Percentiles rank a stretch among this genome's conserved stretches.
These are phyloP conservation scores for Lathyrus tuberosus DNA, from an alignment of 306 rosid genomes.

Conservation along the genomic window DNA sequence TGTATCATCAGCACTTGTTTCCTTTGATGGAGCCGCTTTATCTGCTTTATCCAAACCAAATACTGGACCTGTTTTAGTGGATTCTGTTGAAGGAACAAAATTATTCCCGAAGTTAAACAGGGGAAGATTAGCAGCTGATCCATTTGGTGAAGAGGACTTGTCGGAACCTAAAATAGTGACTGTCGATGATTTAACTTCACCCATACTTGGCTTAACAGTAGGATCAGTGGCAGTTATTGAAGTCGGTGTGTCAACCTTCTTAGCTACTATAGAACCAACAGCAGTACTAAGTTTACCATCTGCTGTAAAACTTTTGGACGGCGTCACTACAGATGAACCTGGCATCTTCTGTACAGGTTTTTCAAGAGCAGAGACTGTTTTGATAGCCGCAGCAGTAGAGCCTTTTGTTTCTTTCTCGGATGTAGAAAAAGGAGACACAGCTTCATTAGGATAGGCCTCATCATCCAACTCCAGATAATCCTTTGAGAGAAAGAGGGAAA, in stretches of 20 bases:
- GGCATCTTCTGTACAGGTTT: constrained; percentile 36
- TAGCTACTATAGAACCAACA: constrained; percentile 44
- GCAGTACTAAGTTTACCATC: constrained; percentile 40
- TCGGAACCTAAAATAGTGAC: constrained; percentile 46
- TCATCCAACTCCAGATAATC: constrained; percentile 83
- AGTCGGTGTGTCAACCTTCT: constrained; percentile 38
- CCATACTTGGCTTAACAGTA: constrained; percentile 36
- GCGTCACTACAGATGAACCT: constrained; percentile 41
- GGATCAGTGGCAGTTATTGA: constrained; percentile 39
- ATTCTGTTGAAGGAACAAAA: constrained; percentile 34
- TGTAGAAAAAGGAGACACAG: constrained; percentile 41
- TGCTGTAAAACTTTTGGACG: constrained; percentile 27
- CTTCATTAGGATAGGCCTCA: constrained; percentile 57
- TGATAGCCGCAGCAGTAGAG: constrained; percentile 39
- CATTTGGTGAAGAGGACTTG: constrained; percentile 38
- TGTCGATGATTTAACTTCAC: constrained; percentile 12
- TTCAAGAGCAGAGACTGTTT: constrained; percentile 41
- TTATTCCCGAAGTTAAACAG: constrained; percentile 40
- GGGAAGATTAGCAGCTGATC: constrained; percentile 39
- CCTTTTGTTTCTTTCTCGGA: constrained; percentile 45
- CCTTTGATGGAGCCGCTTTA: constrained; percentile 45
- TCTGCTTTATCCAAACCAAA: constrained; percentile 45
- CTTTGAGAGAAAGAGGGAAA: constrained; percentile 36
- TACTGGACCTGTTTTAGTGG: constrained; percentile 30
- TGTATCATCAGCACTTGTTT: constrained; percentile 42